Percentiles rank a stretch among this genome's conserved stretches.
These are phyloP conservation scores for Botryotinia calthae DNA, from an alignment of 2,329 filamentous ascomycete species.

Conservation along the genomic window DNA sequence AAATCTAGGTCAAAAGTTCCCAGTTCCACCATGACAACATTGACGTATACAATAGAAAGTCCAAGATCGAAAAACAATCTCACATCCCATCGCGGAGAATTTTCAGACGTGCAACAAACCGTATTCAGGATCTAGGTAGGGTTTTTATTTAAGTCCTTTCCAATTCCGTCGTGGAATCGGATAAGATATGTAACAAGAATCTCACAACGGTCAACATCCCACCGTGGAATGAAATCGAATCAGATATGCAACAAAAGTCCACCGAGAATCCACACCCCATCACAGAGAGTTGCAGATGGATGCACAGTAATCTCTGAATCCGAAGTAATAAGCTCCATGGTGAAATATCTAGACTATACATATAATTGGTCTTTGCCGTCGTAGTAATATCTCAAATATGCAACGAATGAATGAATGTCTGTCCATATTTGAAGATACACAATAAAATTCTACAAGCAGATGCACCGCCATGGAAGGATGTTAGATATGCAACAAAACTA, in stretches of 20 bases:
- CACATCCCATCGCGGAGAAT: not conserved
- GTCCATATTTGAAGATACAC: too few relatives aligned
- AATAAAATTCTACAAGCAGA: too few relatives aligned
- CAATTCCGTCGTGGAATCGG: not conserved
- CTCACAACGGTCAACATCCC: too few relatives aligned
- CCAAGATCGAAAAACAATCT: not conserved
- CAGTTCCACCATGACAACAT: not conserved
- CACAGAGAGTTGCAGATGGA: not conserved
- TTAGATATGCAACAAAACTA: not conserved
- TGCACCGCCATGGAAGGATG: not conserved
- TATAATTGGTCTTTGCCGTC: too few relatives aligned
- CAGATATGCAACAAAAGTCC: not conserved
- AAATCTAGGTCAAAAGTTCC: too few relatives aligned
- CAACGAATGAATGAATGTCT: too few relatives aligned
- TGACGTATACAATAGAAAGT: not conserved
- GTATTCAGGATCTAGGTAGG: not conserved
- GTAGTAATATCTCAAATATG: too few relatives aligned
- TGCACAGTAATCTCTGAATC: too few relatives aligned
- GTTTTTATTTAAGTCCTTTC: not conserved
- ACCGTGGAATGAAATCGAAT: not conserved
- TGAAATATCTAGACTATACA: too few relatives aligned
- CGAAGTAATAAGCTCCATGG: rapidly evolving
- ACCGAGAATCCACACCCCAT: too few relatives aligned
- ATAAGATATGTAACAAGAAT: too few relatives aligned
- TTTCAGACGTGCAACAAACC: not conserved